These are phyloP conservation scores for barley (Hordeum vulgare) DNA, from an alignment of 176 grass and related monocot species.

Conservation along the genomic window MorexV3_pseudomolecules_assembly NC_058519.1:601473281-601473780, in stretches of 20 bases:
- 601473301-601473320: not conserved
- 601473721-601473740: not conserved
- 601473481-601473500: not conserved
- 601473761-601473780: not conserved
- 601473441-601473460: conserved; percentile 89
- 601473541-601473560: not conserved
- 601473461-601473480: conserved; percentile 33
- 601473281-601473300: conserved; percentile 78
- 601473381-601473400: not conserved
- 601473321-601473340: not conserved
- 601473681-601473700: conserved; percentile 93
- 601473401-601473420: conserved; percentile 47
- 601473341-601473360: not conserved
- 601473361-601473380: not conserved
- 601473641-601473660: conserved; percentile 96
- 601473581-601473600: conserved; percentile 22
- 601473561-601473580: not conserved
- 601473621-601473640: conserved; percentile 97
- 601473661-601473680: conserved; percentile 92
- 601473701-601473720: conserved; percentile 77
- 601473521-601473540: not conserved
- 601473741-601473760: not conserved
- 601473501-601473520: not conserved
- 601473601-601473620: conserved; percentile 91
- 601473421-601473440: conserved; percentile 94